A percentile compares a stretch with the other conserved stretches of the same genome.
Evolutionary conservation across 2,329 filamentous ascomycete genomes (phyloP).

Genomic region (Colletotrichum eleusines): DNA sequence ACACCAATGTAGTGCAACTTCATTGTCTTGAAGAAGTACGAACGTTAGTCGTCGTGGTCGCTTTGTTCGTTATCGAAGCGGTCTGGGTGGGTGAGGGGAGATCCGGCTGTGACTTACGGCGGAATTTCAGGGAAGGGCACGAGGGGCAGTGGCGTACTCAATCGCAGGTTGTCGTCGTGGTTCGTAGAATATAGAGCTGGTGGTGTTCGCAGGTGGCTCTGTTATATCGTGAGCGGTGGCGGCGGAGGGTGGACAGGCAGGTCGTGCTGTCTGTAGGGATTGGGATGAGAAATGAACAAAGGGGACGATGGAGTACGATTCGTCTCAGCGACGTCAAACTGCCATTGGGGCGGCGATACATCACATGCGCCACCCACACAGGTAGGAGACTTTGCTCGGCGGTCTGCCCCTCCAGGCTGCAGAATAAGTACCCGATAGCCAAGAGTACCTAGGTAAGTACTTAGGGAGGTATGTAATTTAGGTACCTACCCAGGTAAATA

Average conservation of each 20-base stretch:
- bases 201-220: background rate
- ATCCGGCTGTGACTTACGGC: slow-evolving; percentile 33
- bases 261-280: slow-evolving; percentile 12
- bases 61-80: slow-evolving; percentile 14
- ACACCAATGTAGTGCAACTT: slow-evolving; percentile 92
- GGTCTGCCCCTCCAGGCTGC: slow-evolving; percentile 34
- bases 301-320: slow-evolving; percentile 32
- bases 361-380: slow-evolving; percentile 36
- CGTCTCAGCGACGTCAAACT: slow-evolving; percentile 37
- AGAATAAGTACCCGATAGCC: slow-evolving; percentile 5
- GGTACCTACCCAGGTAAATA: no score
- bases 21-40: slow-evolving; percentile 65
- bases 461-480: background rate
- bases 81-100: slow-evolving; percentile 24
- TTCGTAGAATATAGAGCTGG: background rate
- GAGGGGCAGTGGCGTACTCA: background rate
- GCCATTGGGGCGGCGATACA: slow-evolving; percentile 27
- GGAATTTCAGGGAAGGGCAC: slow-evolving; percentile 19
- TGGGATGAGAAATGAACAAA: slow-evolving; percentile 32
- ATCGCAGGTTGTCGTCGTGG: background rate
- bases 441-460: background rate
- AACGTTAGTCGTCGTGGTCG: slow-evolving; percentile 21
- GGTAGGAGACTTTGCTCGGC: slow-evolving; percentile 20
- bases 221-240: slow-evolving; percentile 11
- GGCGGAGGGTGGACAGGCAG: no score